Conservation (phyloP, 176 grass and related monocot species). For the Bothriochloa decipiens region DNA sequence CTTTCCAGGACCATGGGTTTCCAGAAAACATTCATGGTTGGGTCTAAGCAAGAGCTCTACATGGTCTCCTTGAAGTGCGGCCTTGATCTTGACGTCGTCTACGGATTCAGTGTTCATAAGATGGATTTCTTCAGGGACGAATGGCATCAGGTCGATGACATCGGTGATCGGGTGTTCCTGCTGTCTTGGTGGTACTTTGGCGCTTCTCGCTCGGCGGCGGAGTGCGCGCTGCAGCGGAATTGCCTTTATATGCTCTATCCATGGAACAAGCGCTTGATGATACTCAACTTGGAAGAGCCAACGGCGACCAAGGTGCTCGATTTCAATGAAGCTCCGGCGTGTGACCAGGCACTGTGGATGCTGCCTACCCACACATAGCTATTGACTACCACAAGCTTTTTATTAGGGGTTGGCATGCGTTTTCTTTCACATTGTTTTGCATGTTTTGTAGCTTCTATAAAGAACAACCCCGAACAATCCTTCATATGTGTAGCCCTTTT, state of each 20-base stretch:
- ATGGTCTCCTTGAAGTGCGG: neutral
- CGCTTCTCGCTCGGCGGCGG: neutral
- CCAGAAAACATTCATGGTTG: neutral
- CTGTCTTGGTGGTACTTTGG: neutral
- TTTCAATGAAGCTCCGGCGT: neutral
- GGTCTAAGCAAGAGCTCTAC: neutral
- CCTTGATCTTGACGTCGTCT: neutral
- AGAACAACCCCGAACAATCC: no score
- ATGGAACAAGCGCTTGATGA: neutral
- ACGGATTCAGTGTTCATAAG: neutral
- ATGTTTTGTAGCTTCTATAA: neutral
- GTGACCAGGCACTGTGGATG: slow-evolving; percentile 3
- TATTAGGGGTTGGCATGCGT: neutral
- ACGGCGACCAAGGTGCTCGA: neutral
- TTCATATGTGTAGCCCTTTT: no score
- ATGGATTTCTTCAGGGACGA: neutral
- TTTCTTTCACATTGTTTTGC: neutral
- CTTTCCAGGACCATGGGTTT: neutral
- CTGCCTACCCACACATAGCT: neutral
- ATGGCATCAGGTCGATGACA: neutral
- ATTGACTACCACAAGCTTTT: neutral
- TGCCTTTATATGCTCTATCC: neutral
- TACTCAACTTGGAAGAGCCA: neutral
- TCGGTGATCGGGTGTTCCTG: neutral
- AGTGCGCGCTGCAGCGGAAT: neutral